A percentile compares a stretch with the other conserved stretches of the same genome.
These are phyloP conservation scores for Cryphonectria radicalis DNA, from an alignment of 2,329 filamentous ascomycete genomes.

Conservation along the genomic window DNA sequence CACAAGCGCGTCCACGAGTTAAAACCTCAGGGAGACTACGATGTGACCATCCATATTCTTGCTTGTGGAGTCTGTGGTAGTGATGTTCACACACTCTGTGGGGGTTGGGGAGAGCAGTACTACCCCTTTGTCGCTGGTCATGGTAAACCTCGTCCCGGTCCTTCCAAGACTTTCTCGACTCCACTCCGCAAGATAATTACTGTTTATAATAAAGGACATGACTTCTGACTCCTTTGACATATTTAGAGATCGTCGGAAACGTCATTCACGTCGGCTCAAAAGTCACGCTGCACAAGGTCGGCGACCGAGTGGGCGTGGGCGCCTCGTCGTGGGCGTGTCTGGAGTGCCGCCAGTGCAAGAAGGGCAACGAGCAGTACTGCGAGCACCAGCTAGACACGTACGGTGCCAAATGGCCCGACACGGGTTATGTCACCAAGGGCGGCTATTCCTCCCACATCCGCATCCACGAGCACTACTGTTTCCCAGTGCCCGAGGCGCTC, in stretches of 20 bases:
- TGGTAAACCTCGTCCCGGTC: conserved; percentile 42
- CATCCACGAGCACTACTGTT: conserved; percentile 73
- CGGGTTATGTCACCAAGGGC: conserved; percentile 61
- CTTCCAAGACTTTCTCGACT: too few relatives aligned
- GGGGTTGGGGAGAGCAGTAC: conserved; percentile 67
- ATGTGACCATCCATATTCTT: conserved; percentile 87
- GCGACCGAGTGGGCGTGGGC: conserved; percentile 70
- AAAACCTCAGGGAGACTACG: conserved; percentile 84
- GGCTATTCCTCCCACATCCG: conserved; percentile 49
- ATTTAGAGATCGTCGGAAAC: conserved; percentile 68
- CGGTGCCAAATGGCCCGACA: conserved; percentile 54
- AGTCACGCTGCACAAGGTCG: conserved; percentile 62
- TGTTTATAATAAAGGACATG: neutral
- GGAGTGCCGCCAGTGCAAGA: conserved; percentile 66
- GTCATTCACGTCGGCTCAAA: conserved; percentile 70
- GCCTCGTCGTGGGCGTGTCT: conserved; percentile 69
- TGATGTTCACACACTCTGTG: conserved; percentile 72
- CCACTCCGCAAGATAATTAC: too few relatives aligned
- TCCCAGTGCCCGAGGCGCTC: conserved; percentile 77
- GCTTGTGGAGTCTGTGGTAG: conserved; percentile 77
- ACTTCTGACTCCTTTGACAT: neutral
- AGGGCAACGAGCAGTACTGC: conserved; percentile 72
- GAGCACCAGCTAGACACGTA: conserved; percentile 64
- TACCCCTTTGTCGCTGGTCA: conserved; percentile 71
- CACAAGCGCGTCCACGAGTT: conserved; percentile 77